A percentile compares a stretch with the other conserved stretches of the same genome.
Evolutionary conservation across 768 basidiomycete genomes (phyloP).

Genomic region (Mycena sanguinolenta): DNA sequence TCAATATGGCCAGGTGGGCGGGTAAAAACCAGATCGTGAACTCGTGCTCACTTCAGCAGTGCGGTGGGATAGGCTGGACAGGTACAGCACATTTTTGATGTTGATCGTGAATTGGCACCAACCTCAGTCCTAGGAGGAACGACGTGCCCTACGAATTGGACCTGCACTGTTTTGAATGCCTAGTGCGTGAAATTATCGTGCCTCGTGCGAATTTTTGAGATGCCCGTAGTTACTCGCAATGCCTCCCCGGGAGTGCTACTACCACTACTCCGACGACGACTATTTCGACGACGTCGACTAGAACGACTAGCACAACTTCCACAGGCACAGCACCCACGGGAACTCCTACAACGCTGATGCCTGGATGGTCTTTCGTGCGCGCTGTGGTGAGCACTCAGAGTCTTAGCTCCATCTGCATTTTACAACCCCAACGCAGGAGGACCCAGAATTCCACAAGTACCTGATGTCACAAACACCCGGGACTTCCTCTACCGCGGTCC

Average conservation of each 20-base stretch:
- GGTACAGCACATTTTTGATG: not conserved
- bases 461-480: constrained; percentile 63
- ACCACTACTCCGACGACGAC: constrained; percentile 49
- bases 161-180: constrained; percentile 15
- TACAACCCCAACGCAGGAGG: constrained; percentile 50
- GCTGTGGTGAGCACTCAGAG: constrained; percentile 57
- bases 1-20: constrained; percentile 29
- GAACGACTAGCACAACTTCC: constrained; percentile 25
- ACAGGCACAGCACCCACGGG: constrained; percentile 48
- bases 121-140: constrained; percentile 14
- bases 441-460: constrained; percentile 74
- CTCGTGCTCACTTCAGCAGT: constrained; percentile 6
- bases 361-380: constrained; percentile 69
- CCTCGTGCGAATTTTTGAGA: not conserved
- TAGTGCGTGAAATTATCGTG: not conserved
- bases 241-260: constrained; percentile 41
- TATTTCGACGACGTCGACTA: constrained; percentile 19
- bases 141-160: constrained; percentile 26
- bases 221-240: constrained; percentile 16
- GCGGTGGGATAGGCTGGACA: constrained; percentile 33
- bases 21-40: no score
- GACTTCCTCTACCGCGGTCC: constrained; percentile 62
- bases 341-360: constrained; percentile 58
- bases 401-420: not conserved
- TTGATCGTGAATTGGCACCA: not conserved